A percentile compares a stretch with the other conserved stretches of the same genome.
These are phyloP conservation scores for Prunus fruticosa DNA, from an alignment of 306 rosid genomes.

Conservation along the genomic window DNA sequence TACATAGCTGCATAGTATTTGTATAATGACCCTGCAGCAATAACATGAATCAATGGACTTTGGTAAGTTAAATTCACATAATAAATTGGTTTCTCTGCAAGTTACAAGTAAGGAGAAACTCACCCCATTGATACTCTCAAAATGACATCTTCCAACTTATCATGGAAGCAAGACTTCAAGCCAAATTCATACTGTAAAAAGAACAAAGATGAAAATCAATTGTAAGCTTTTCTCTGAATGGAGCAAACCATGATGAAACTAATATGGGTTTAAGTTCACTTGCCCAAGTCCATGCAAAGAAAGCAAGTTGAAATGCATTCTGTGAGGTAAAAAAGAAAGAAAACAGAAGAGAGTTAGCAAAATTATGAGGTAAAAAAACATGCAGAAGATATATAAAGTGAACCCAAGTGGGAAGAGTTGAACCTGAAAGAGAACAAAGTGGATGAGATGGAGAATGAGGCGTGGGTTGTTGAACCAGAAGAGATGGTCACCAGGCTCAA, in stretches of 20 bases:
- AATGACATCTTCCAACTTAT: constrained; percentile 43
- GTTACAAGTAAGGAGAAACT: background rate
- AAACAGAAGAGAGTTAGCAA: background rate
- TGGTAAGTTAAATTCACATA: background rate
- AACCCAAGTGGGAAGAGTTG: background rate
- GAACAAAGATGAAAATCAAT: background rate
- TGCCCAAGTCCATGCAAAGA: constrained; percentile 77
- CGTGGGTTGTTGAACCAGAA: constrained; percentile 33
- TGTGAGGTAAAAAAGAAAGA: constrained; percentile 18
- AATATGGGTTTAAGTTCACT: background rate
- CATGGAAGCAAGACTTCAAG: constrained; percentile 56
- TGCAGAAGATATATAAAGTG: background rate
- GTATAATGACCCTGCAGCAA: constrained; percentile 53
- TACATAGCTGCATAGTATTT: constrained; percentile 83
- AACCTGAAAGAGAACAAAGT: constrained; percentile 36
- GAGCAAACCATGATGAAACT: background rate
- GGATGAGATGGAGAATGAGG: constrained; percentile 27
- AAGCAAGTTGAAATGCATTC: constrained; percentile 90
- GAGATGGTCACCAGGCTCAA: constrained; percentile 30
- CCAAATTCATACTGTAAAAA: constrained; percentile 61
- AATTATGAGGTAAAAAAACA: background rate
- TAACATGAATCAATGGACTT: background rate
- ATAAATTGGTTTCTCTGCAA: background rate
- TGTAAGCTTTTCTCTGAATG: background rate
- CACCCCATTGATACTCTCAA: constrained; percentile 79